These are phyloP conservation scores for Danielia reshetovae DNA, from an alignment of 805 yeast genomes.

Conservation along the genomic window DNA sequence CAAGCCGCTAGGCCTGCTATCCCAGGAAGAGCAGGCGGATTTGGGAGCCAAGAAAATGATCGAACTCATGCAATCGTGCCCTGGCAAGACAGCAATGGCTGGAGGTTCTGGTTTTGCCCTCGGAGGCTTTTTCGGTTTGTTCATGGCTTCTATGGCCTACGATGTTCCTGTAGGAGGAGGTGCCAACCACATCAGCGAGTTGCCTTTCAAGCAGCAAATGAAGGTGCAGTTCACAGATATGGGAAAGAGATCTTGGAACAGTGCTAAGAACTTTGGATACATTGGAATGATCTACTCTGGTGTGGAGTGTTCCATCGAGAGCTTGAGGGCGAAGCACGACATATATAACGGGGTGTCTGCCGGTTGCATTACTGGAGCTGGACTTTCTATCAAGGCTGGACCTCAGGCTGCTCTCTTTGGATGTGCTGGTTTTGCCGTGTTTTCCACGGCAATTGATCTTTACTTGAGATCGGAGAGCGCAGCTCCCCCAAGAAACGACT, in stretches of 20 bases:
- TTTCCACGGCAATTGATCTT: slow-evolving; percentile 65
- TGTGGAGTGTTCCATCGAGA: slow-evolving; percentile 18
- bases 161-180: slow-evolving; percentile 71
- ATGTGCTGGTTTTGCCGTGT: slow-evolving; percentile 97
- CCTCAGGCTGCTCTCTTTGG: slow-evolving; percentile 90
- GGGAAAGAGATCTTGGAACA: slow-evolving; percentile 82
- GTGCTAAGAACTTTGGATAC: slow-evolving; percentile 76
- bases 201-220: slow-evolving; percentile 92
- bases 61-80: slow-evolving; percentile 85
- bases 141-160: slow-evolving; percentile 84
- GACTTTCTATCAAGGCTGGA: slow-evolving; percentile 86
- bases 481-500: slow-evolving; percentile 80
- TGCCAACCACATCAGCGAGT: slow-evolving; percentile 62
- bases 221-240: slow-evolving; percentile 86
- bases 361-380: slow-evolving; percentile 97
- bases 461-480: slow-evolving; percentile 17
- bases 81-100: slow-evolving; percentile 87
- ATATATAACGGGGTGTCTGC: slow-evolving; percentile 88
- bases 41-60: slow-evolving; percentile 83
- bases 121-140: slow-evolving; percentile 93
- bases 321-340: slow-evolving; percentile 58
- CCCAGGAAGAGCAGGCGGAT: slow-evolving; percentile 90
- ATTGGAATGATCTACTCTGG: slow-evolving; percentile 20
- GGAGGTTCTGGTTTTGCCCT: slow-evolving; percentile 92
- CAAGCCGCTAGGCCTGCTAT: slow-evolving; percentile 64